Evolutionary conservation across 331 rosid species (phyloP).

Genomic region (Cydonia oblonga): DNA sequence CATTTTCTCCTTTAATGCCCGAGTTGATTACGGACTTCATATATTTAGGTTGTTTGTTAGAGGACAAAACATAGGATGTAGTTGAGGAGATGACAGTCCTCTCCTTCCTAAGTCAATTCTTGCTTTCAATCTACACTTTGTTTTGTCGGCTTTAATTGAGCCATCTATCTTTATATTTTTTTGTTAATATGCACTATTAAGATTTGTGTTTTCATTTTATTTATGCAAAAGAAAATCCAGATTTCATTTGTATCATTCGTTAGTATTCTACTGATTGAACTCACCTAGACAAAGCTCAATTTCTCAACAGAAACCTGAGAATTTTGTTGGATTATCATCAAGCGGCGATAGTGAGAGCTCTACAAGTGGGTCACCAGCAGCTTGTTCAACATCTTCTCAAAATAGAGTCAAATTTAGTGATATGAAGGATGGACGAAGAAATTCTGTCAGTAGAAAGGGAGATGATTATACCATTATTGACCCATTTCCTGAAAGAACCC

Average conservation of each 20-base stretch:
- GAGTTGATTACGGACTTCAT: not conserved
- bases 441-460: constrained; percentile 52
- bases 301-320: constrained; percentile 59
- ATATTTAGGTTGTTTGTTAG: not conserved
- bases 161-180: not conserved
- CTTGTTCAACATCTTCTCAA: constrained; percentile 39
- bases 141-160: not conserved
- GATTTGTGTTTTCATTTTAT: not conserved
- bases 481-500: constrained; percentile 57
- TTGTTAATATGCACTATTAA: not conserved
- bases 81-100: not conserved
- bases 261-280: not conserved
- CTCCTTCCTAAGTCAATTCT: not conserved
- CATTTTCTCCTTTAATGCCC: constrained; percentile 6
- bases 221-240: not conserved
- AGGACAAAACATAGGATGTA: not conserved
- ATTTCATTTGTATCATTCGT: not conserved
- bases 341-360: constrained; percentile 50
- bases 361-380: constrained; percentile 55
- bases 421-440: constrained; percentile 50
- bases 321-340: constrained; percentile 35
- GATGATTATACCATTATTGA: constrained; percentile 36
- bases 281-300: not conserved
- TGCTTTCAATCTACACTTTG: not conserved
- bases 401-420: constrained; percentile 35